phyloP scores from a whole-genome alignment of 2,329 filamentous ascomycete genomes.

The Cladosporium cucumerinum region DNA sequence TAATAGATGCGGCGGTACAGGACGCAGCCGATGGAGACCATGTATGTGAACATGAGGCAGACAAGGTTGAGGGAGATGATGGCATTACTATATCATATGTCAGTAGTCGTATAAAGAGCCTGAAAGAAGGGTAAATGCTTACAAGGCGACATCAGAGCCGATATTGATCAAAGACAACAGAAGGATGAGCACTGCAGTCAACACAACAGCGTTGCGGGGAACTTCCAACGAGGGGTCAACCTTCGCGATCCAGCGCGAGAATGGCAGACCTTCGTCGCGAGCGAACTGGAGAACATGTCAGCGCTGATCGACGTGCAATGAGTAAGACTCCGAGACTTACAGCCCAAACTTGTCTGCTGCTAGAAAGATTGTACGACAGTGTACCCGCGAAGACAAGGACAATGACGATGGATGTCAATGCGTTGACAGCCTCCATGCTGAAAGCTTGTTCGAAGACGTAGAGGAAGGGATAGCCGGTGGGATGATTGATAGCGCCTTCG shows the following conservation, averaged over 20 bases:
- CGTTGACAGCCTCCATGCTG: conserved; percentile 30
- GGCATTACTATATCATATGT: conserved; percentile 28
- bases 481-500: conserved; percentile 27
- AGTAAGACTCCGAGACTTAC: not conserved
- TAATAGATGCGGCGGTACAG: conserved; percentile 38
- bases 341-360: conserved; percentile 11
- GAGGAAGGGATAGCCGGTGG: conserved; percentile 36
- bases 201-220: conserved; percentile 27
- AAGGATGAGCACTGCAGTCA: conserved; percentile 25
- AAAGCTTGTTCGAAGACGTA: conserved; percentile 34
- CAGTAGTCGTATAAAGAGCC: not conserved
- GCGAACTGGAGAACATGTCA: conserved; percentile 32
- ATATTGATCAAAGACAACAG: conserved; percentile 29
- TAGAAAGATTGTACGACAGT: conserved; percentile 19
- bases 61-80: conserved; percentile 41
- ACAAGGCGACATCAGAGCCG: conserved; percentile 30
- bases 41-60: conserved; percentile 41
- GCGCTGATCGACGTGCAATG: conserved; percentile 41
- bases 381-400: conserved; percentile 25
- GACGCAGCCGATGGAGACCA: conserved; percentile 41
- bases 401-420: conserved; percentile 25
- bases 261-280: conserved; percentile 30
- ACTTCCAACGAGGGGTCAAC: conserved; percentile 29
- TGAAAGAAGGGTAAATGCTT: conserved; percentile 20
- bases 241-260: conserved; percentile 22